Base-by-base conservation (phyloP, 306 rosid genomes). In the Cucumis cinereus region DNA sequence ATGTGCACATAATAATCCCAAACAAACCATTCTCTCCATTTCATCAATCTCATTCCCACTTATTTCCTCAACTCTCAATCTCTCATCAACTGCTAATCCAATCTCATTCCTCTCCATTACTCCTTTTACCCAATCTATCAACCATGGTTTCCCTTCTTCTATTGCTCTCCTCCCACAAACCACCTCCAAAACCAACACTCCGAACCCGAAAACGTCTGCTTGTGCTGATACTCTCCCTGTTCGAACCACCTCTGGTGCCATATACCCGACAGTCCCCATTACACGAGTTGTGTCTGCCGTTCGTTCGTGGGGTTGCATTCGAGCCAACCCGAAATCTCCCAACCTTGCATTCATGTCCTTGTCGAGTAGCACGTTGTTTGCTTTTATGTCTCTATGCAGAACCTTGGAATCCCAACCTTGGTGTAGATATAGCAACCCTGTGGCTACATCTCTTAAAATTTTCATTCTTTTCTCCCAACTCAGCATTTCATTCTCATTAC, bases 371-470 rank as follows among this genome's bases (percentile, higher is more conserved):
- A 88, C 90, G 77, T 90, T 90, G 78, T 84, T 88, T 10, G 91
- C 84, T 77, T 88, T 90, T 50, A 88, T 83, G 55, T 90, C 93
- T 64, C 93, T 83, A 75, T 88, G 96, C 76, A 90, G 79, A 33
- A 91, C 91, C 86, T 80, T 81, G 64, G 81, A 82, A 76, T 91
- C 97, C 91, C 90, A 91, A 68, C 85, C 95, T 77, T 87, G 93
- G 49, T 91, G 93, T 70, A 89, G 79, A 85, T 89, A 88, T 15
- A 84, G 76, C 20, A 89, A 45, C 62, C 91, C 95, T 3, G 38
- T 16, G 2, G 92, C 94, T 58, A 89, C 90, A 69, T 88, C 87
- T 80, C 81, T 88, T 60, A 91, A 78, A 24, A 84, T 81, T 56
- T 77, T 60, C 66, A 77, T 40, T 84, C 95, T 85, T 70, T 83